phyloP scores from a whole-genome alignment of 345 rosid species.

The Salix udensis region DNA sequence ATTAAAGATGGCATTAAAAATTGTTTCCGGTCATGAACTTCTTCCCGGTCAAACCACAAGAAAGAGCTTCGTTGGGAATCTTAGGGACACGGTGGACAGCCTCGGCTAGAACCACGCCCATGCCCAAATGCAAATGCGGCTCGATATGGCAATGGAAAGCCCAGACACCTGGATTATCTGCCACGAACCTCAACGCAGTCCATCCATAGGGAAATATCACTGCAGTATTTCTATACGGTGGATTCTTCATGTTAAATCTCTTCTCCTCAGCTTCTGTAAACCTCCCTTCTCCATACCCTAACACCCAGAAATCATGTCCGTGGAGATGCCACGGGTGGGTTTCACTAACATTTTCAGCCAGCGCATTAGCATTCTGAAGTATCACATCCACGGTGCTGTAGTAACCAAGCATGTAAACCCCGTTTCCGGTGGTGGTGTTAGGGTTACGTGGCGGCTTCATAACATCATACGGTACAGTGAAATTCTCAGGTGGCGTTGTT shows the following conservation, averaged over 20 bases:
- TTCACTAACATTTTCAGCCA: conserved; percentile 43
- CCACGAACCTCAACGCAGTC: conserved; percentile 77
- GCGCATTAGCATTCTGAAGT: conserved; percentile 63
- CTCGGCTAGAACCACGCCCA: conserved; percentile 82
- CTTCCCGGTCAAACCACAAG: conserved; percentile 17
- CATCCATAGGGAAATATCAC: conserved; percentile 73
- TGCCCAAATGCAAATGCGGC: conserved; percentile 91
- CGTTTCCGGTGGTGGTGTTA: conserved; percentile 46
- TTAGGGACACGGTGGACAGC: conserved; percentile 39
- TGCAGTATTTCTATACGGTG: conserved; percentile 66
- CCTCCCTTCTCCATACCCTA: conserved; percentile 75
- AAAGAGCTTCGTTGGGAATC: conserved; percentile 36
- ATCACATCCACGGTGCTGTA: conserved; percentile 65
- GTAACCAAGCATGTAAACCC: conserved; percentile 44
- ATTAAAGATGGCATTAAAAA: neutral
- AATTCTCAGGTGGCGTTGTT: conserved; percentile 45
- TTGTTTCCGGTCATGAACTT: neutral
- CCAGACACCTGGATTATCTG: conserved; percentile 70
- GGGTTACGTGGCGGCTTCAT: conserved; percentile 44
- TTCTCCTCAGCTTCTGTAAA: conserved; percentile 33
- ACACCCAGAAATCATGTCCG: conserved; percentile 83
- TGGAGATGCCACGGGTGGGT: conserved; percentile 89
- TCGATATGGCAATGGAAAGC: conserved; percentile 89
- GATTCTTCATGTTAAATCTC: conserved; percentile 55
- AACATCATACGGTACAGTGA: conserved; percentile 38